phyloP scores from a whole-genome alignment of 768 basidiomycete species.

The Leccinum aurantiacum region DNA sequence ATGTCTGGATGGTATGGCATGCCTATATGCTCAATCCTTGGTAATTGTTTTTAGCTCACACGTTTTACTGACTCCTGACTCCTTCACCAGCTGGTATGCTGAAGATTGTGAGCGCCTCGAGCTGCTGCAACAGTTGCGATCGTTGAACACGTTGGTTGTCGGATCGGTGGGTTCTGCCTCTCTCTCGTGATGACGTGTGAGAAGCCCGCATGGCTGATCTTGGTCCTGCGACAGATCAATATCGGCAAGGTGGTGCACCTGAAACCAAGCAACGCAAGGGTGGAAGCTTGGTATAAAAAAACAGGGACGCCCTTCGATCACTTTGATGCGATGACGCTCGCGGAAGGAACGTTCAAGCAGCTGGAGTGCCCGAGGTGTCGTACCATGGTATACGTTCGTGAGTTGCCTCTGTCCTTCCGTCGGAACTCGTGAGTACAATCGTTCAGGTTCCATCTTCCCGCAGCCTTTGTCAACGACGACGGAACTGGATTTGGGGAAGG shows the following conservation, averaged over 20 bases:
- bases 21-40: constrained; percentile 41
- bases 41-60: constrained; percentile 17
- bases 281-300: constrained; percentile 22
- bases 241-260: constrained; percentile 17
- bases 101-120: constrained; percentile 35
- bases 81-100: constrained; percentile 28
- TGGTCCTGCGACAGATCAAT: constrained; percentile 21
- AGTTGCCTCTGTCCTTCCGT: constrained; percentile 9
- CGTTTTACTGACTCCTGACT: constrained; percentile 1
- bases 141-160: constrained; percentile 30
- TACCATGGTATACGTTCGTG: constrained; percentile 30
- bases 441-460: background rate
- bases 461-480: constrained; percentile 41
- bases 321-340: constrained; percentile 33
- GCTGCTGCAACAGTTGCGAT: constrained; percentile 24
- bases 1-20: constrained; percentile 46
- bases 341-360: constrained; percentile 22
- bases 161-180: constrained; percentile 25
- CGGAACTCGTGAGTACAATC: background rate
- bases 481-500: constrained; percentile 51
- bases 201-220: background rate
- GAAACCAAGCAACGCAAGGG: constrained; percentile 18
- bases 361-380: constrained; percentile 39
- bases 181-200: background rate
- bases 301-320: constrained; percentile 36